phyloP scores from a whole-genome alignment of 2,329 filamentous ascomycete genomes.

The Pestalotiopsis sp. region DNA sequence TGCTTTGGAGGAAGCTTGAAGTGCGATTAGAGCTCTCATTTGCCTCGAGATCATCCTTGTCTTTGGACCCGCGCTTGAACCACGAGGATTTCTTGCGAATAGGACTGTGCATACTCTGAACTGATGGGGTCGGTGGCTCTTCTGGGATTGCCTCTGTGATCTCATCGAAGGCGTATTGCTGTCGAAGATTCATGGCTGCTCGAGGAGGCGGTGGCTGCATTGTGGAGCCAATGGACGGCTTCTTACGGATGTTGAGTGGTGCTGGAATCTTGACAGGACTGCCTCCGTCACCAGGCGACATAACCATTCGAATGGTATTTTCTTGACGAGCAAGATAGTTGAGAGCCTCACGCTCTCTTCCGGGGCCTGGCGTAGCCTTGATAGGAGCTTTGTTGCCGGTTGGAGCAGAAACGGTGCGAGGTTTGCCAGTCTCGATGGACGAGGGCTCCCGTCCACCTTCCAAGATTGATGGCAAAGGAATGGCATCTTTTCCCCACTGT shows the following conservation, averaged over 20 bases:
- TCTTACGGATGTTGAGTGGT: conserved; percentile 47
- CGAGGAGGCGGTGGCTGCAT: conserved; percentile 13
- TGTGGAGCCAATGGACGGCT: conserved; percentile 23
- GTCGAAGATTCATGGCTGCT: conserved; percentile 25
- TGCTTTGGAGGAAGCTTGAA: conserved; percentile 22
- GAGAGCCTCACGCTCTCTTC: conserved; percentile 39
- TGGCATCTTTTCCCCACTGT: conserved; percentile 35
- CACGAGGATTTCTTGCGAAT: conserved; percentile 51
- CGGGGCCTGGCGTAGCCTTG: conserved; percentile 19
- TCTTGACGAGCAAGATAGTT: conserved; percentile 49
- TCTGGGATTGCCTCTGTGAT: conserved; percentile 15
- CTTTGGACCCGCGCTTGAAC: conserved; percentile 53
- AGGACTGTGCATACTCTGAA: conserved; percentile 27
- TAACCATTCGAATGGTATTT: conserved; percentile 59
- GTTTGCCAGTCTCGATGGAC: conserved; percentile 32
- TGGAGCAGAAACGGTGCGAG: conserved; percentile 51
- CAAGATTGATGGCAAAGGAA: conserved; percentile 51
- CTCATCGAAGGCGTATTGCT: conserved; percentile 29
- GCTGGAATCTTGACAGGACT: conserved; percentile 37
- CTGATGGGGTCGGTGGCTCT: conserved; percentile 21
- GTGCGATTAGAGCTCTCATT: conserved; percentile 18
- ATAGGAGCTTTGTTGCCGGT: conserved; percentile 22
- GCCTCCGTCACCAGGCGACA: conserved; percentile 44
- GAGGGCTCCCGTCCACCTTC: conserved; percentile 36
- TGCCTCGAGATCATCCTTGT: conserved; percentile 26